Conservation (phyloP, 345 rosid genomes). For the Populus davidiana region DNA sequence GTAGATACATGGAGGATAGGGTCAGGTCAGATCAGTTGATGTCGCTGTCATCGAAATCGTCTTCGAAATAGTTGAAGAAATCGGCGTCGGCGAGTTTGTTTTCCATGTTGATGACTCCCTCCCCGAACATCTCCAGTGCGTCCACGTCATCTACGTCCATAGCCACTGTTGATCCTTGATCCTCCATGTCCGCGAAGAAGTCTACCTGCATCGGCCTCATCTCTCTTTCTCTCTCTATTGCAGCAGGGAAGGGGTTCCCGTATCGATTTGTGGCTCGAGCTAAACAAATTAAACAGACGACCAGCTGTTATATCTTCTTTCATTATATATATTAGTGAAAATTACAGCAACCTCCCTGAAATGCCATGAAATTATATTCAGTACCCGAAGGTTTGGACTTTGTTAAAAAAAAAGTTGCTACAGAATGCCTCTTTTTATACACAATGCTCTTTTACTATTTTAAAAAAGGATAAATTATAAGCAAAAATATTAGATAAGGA, state of each 20-base stretch:
- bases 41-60: slow-evolving; percentile 87
- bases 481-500: no score
- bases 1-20: neutral
- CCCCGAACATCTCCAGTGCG: slow-evolving; percentile 61
- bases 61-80: slow-evolving; percentile 84
- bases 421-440: no score
- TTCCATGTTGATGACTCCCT: slow-evolving; percentile 55
- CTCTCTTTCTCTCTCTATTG: neutral
- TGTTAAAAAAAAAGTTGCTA: no score
- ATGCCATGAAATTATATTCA: no score
- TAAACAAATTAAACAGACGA: neutral
- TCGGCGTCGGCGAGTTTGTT: slow-evolving; percentile 78
- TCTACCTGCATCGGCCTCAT: slow-evolving; percentile 81
- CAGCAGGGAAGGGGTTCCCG: neutral
- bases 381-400: no score
- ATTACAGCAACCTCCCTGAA: no score
- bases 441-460: no score
- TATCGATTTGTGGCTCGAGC: neutral
- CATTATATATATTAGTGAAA: no score
- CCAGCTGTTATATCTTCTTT: neutral
- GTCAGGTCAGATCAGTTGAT: slow-evolving; percentile 45
- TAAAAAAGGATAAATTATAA: no score
- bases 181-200: slow-evolving; percentile 66
- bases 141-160: slow-evolving; percentile 92
- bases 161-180: slow-evolving; percentile 62